Evolutionary conservation across 192 early-diverging fungal genomes (phyloP), one percentile per base, ranked within the genome.

Genomic region (Ambispora gerdemannii): DNA sequence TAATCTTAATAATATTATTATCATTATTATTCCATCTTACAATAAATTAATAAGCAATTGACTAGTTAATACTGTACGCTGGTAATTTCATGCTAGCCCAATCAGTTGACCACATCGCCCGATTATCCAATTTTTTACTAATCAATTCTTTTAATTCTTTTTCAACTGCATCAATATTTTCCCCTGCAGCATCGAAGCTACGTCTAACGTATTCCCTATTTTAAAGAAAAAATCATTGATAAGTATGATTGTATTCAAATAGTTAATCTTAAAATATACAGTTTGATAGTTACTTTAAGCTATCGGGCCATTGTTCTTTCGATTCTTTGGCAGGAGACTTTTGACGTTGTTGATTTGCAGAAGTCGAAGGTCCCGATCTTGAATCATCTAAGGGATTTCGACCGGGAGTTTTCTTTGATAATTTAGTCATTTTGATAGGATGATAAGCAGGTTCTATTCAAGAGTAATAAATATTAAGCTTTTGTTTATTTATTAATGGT

Each of bases 31-130:
- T 31, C 22, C 19, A 17, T 32, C 38, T 36, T 6, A 50, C 19
- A 25, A 25, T 25, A 30, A 28, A 28, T 28, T 2, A 50, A 4
- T 34, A 31, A 43, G 52, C 11, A 25, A 27, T 30, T 34, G 22
- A 53, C 10, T 22, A 10, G 32, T 27, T 6, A 30, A 27, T 38
- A 32, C 68, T 59, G 66, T 81, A 91, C 90, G 68, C 72, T 63
- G 92, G 90, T 28, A 93, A 72, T 0, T 72, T 72, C 81, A 88
- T 83, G n/a, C 81, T 75, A 3, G 85, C 81, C 92, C 92, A 94
- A 70, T 92, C 86, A 1, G 85, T 83, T 0, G 74, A 75, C 65
- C 78, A 81, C 20, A 92, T 38, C 28, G 71, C 80, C 19, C 77
- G 75, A 22, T 77, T 70, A 4, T 32, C 7, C 30, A 82, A 77